Evolutionary conservation across 345 rosid species (phyloP).

Genomic region (Abelmoschus esculentus): DNA sequence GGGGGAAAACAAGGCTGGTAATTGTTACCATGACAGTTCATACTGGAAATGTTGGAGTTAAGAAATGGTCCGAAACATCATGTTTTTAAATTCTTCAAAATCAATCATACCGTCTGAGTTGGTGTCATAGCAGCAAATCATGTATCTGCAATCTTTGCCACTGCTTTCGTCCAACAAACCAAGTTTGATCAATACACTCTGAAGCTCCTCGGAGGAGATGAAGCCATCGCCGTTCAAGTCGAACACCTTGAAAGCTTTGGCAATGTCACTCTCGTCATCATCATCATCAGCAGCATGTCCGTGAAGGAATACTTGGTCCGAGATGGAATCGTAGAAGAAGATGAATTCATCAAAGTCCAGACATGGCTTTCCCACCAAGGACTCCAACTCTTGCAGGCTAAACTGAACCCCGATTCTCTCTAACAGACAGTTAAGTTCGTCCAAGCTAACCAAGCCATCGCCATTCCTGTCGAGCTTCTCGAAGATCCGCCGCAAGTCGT

Average conservation of each 20-base stretch:
- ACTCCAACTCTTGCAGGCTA: constrained; percentile 43
- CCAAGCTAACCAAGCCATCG: constrained; percentile 54
- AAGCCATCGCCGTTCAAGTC: constrained; percentile 67
- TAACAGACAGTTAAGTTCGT: constrained; percentile 68
- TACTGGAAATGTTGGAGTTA: not conserved
- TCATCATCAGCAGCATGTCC: not conserved
- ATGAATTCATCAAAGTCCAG: constrained; percentile 54
- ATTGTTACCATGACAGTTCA: not conserved
- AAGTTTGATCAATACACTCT: constrained; percentile 45
- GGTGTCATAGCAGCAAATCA: constrained; percentile 56
- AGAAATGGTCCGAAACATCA: constrained; percentile 17
- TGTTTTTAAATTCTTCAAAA: constrained; percentile 60
- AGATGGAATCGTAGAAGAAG: constrained; percentile 42
- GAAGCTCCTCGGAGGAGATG: constrained; percentile 67
- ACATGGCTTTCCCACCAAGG: constrained; percentile 47
- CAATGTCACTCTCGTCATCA: constrained; percentile 23
- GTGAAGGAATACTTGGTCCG: not conserved
- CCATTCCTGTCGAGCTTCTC: constrained; percentile 57
- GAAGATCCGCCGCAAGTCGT: constrained; percentile 56
- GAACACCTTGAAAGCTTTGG: constrained; percentile 56
- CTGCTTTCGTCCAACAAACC: constrained; percentile 59
- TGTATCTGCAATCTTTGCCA: constrained; percentile 47
- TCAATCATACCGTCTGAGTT: constrained; percentile 46
- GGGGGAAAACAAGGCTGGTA: no score
- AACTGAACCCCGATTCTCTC: constrained; percentile 34